These are phyloP conservation scores for Pneumocystis murina DNA, from an alignment of 1,139 yeast genomes.

Conservation along the genomic window DNA sequence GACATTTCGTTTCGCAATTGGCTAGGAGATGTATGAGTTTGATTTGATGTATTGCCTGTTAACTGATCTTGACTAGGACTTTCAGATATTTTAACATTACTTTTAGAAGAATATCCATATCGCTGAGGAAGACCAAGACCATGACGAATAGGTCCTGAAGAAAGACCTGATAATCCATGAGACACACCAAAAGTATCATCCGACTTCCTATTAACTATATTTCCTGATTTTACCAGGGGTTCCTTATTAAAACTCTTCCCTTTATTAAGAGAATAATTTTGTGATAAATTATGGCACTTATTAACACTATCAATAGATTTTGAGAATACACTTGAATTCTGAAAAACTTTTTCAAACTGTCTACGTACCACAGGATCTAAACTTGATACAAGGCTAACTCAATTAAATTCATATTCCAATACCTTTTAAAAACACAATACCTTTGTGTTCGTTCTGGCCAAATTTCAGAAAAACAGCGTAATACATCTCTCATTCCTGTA, in stretches of 20 bases:
- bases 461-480: slow-evolving; percentile 48
- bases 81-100: background rate
- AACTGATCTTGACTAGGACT: background rate
- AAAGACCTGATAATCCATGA: slow-evolving; percentile 4
- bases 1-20: background rate
- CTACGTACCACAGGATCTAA: slow-evolving; percentile 37
- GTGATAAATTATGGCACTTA: background rate
- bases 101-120: slow-evolving; percentile 2
- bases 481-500: slow-evolving; percentile 56
- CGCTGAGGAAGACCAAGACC: slow-evolving; percentile 10
- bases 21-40: background rate
- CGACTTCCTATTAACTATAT: background rate
- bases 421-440: slow-evolving; percentile 11
- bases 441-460: slow-evolving; percentile 32
- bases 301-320: background rate
- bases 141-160: slow-evolving; percentile 10
- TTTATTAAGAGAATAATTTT: background rate
- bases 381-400: background rate
- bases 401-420: slow-evolving; percentile 21
- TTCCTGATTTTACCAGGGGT: background rate
- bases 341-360: slow-evolving; percentile 44
- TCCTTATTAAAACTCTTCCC: background rate
- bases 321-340: slow-evolving; percentile 19
- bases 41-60: background rate
- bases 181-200: background rate